Conservation (phyloP, 1,284 basidiomycete genomes). For the Hypsizygus ulmarius region DNA sequence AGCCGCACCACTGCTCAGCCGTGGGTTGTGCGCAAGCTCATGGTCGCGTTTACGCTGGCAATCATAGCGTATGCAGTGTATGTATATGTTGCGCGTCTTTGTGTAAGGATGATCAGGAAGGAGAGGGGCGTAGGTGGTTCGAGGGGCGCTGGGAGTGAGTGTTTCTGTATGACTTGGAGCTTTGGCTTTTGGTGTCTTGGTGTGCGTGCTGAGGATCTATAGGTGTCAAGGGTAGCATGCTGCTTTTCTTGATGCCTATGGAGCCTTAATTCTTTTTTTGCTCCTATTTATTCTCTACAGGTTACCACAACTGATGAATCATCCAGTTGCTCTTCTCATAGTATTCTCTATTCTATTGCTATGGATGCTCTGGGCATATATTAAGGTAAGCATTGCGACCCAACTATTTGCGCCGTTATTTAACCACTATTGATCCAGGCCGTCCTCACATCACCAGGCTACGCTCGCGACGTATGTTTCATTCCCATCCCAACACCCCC, state of each 20-base stretch:
- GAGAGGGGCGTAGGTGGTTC: constrained; percentile 40
- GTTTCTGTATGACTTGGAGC: background rate
- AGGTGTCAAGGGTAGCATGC: too few species aligned
- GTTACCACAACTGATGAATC: constrained; percentile 1
- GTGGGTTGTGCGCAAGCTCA: constrained; percentile 61
- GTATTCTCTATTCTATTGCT: constrained; percentile 59
- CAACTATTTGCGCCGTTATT: background rate
- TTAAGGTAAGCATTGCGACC: constrained; percentile 43
- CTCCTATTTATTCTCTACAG: background rate
- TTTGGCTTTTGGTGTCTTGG: too few species aligned
- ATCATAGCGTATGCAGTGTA: constrained; percentile 64
- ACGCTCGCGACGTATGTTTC: constrained; percentile 60
- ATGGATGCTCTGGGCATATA: constrained; percentile 75
- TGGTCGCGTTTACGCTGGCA: constrained; percentile 48
- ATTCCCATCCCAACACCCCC: background rate
- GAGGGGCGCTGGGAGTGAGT: constrained; percentile 58
- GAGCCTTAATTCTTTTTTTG: background rate
- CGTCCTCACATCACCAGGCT: constrained; percentile 64
- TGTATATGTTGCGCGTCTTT: constrained; percentile 68
- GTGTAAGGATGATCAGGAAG: constrained; percentile 57
- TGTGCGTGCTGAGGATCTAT: too few species aligned
- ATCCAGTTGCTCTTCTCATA: constrained; percentile 55
- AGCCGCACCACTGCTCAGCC: constrained; percentile 48
- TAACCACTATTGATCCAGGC: constrained; percentile 38
- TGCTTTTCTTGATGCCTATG: too few species aligned